phyloP scores from a whole-genome alignment of 805 yeast genomes.

The Candida ortonii region DNA sequence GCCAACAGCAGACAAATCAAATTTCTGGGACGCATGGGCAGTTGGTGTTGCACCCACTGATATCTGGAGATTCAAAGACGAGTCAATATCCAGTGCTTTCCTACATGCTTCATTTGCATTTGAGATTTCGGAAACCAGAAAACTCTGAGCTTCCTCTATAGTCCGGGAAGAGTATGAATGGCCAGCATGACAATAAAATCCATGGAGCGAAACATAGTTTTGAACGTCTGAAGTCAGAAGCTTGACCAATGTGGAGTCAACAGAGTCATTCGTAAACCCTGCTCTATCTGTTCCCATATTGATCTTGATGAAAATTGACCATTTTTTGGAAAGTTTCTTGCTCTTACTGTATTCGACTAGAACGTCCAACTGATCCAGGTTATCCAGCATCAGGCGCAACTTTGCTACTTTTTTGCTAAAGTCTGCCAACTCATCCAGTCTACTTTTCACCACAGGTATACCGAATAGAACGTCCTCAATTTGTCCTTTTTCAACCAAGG shows the following conservation, averaged over 20 bases:
- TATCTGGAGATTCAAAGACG: slow-evolving; percentile 41
- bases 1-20: slow-evolving; percentile 18
- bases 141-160: slow-evolving; percentile 44
- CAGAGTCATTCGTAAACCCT: slow-evolving; percentile 40
- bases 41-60: slow-evolving; percentile 87
- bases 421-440: slow-evolving; percentile 45
- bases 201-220: slow-evolving; percentile 47
- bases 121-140: slow-evolving; percentile 53
- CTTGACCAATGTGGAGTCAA: slow-evolving; percentile 36
- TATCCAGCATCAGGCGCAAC: slow-evolving; percentile 60
- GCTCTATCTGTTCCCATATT: slow-evolving; percentile 75
- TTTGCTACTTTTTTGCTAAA: slow-evolving; percentile 41
- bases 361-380: slow-evolving; percentile 50
- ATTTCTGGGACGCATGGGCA: slow-evolving; percentile 51
- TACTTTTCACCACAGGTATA: slow-evolving; percentile 53
- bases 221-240: slow-evolving; percentile 25
- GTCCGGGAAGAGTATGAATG: slow-evolving; percentile 58
- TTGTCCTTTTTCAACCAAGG: slow-evolving; percentile 28
- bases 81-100: slow-evolving; percentile 35
- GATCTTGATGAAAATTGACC: slow-evolving; percentile 68
- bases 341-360: slow-evolving; percentile 37
- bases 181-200: slow-evolving; percentile 80
- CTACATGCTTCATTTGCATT: slow-evolving; percentile 55
- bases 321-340: slow-evolving; percentile 33
- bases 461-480: slow-evolving; percentile 54